These are phyloP conservation scores for Xylariomycetidae sp. DNA, from an alignment of 2,329 filamentous ascomycete genomes.

Conservation along the genomic window DNA sequence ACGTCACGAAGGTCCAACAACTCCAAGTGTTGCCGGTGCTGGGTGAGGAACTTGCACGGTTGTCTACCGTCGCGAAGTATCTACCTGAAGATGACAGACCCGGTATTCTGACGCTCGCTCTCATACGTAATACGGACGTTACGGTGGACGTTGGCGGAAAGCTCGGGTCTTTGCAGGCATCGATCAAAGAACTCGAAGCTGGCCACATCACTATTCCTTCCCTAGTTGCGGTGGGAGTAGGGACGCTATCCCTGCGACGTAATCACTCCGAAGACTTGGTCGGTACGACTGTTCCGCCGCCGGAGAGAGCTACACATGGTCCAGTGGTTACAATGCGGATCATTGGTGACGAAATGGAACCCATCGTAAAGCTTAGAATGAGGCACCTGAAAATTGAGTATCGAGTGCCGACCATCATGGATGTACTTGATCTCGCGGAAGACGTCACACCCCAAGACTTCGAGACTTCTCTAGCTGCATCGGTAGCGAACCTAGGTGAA, in stretches of 20 bases:
- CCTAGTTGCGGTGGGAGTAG: conserved; percentile 72
- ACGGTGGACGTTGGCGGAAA: conserved; percentile 61
- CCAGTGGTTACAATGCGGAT: conserved; percentile 80
- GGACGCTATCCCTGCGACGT: conserved; percentile 55
- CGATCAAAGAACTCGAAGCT: conserved; percentile 60
- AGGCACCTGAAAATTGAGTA: conserved; percentile 87
- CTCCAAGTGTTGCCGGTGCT: conserved; percentile 66
- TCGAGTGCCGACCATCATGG: conserved; percentile 76
- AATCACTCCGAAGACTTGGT: conserved; percentile 70
- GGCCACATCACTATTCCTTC: conserved; percentile 83
- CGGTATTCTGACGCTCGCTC: conserved; percentile 71
- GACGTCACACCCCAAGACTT: conserved; percentile 68
- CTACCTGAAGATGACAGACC: conserved; percentile 93
- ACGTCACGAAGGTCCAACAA: conserved; percentile 59
- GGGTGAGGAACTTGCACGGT: conserved; percentile 71
- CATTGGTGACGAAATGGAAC: conserved; percentile 92
- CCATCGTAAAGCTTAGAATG: conserved; percentile 81
- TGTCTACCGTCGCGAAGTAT: conserved; percentile 89
- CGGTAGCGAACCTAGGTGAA: conserved; percentile 71
- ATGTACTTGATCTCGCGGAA: conserved; percentile 66
- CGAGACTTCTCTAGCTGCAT: conserved; percentile 70
- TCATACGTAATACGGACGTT: conserved; percentile 59
- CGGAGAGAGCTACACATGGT: conserved; percentile 19
- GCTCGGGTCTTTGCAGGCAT: conserved; percentile 60
- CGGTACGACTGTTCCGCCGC: conserved; percentile 39